A percentile compares a stretch with the other conserved stretches of the same genome.
Evolutionary conservation across 495 filamentous ascomycete genomes (phyloP).

Genomic region (Talaromyces trachyspermus): DNA sequence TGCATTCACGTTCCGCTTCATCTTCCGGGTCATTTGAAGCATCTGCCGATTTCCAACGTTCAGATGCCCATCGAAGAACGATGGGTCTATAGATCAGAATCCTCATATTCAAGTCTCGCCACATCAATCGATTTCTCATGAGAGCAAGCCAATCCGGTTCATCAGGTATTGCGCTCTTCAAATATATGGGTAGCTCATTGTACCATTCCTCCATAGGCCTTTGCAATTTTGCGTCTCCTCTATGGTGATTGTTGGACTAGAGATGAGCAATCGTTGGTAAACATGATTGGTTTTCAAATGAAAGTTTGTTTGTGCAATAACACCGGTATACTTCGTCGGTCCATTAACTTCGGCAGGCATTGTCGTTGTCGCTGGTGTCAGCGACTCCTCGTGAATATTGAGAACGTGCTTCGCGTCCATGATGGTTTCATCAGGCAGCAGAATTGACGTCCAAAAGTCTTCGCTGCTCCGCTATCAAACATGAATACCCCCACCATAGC

Average conservation of each 20-base stretch:
- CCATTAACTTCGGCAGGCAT: constrained; percentile 34
- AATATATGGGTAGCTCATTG: constrained; percentile 35
- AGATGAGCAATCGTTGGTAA: constrained; percentile 39
- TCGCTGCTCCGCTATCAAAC: constrained; percentile 41
- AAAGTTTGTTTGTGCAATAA: constrained; percentile 43
- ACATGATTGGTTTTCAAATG: constrained; percentile 43
- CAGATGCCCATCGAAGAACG: constrained; percentile 41
- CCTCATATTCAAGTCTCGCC: constrained; percentile 46
- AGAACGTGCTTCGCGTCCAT: constrained; percentile 41
- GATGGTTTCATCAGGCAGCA: constrained; percentile 38
- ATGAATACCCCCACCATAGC: constrained; percentile 45
- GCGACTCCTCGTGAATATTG: constrained; percentile 41
- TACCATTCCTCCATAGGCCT: constrained; percentile 44
- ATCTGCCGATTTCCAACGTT: constrained; percentile 30
- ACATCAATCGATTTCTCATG: constrained; percentile 36
- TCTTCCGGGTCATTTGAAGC: constrained; percentile 26
- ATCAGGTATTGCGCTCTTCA: constrained; percentile 27
- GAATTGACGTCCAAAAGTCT: constrained; percentile 40
- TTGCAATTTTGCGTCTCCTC: constrained; percentile 39
- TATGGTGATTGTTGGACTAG: constrained; percentile 39
- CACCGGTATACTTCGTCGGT: constrained; percentile 42
- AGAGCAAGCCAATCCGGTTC: constrained; percentile 31
- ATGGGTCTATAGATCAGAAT: constrained; percentile 48
- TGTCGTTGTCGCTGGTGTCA: constrained; percentile 35
- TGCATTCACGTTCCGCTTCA: constrained; percentile 33